Base-by-base conservation (phyloP, 805 yeast species). In the Candida golubevii region DNA sequence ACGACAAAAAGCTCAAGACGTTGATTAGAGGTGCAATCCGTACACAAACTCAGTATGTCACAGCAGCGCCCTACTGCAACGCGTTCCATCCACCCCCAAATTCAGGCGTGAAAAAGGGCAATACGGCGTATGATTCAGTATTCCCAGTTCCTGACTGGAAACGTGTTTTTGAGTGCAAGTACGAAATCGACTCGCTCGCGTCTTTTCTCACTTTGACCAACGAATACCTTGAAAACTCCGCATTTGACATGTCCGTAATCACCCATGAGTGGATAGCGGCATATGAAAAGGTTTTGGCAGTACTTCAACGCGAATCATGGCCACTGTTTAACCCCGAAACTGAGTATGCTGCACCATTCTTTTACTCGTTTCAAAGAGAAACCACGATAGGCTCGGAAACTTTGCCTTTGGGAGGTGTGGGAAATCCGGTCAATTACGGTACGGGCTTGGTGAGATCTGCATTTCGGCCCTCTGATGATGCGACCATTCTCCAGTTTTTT, bases 381-480 rank as follows among this genome's bases (percentile, higher is more conserved):
- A 88, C 96, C 0, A 78, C 78, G 46, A 69, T 79, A 26, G 95
- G 95, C 0, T 72, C 91, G 0, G 97, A 89, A 56, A 88, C 97
- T 0, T 73, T 86, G 44, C 82, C 89, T 2, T 67, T 88, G 37
- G 77, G 77, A 1, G 97, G 97, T 0, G 75, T 77, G 1, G 97
- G 97, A 1, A 85, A 87, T 57, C 97, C 97, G 0, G 90, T 85
- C 1, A 82, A 82, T 47, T 74, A 58, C 43, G 78, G 75, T 33
- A 82, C 87, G 0, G 89, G 91, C 0, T 67, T 88, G 48, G 68
- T 87, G n/a, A 70, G 95, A 39, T 82, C 90, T 6, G 90, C 95
- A 0, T 88, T 88, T 60, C 67, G 96, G 53, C 96, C 96, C 8
- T 83, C 91, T 14, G 96, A 88, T 61, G 96, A 88, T 63, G 88